A percentile compares a stretch with the other conserved stretches of the same genome.
These are phyloP conservation scores for Phytophthora fragariaefolia DNA, from an alignment of 352 stramenopile genomes.

Conservation along the genomic window DNA sequence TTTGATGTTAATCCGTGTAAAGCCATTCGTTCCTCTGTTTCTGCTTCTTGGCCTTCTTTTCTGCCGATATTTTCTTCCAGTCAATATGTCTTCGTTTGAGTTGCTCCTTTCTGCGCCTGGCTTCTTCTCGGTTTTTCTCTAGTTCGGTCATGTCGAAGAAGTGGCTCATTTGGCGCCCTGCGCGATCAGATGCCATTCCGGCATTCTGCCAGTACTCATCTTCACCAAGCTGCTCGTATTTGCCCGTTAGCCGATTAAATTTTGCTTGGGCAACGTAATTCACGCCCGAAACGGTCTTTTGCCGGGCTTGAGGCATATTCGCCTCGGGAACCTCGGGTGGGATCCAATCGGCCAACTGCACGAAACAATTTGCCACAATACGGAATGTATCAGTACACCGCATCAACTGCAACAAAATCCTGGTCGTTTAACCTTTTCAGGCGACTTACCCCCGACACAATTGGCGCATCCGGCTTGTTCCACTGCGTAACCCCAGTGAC, in stretches of 20 bases:
- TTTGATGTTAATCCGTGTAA: constrained; percentile 65
- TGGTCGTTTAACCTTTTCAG: not conserved
- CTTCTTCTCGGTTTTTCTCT: constrained; percentile 85
- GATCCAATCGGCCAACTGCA: constrained; percentile 80
- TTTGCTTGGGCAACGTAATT: constrained; percentile 76
- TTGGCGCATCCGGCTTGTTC: constrained; percentile 68
- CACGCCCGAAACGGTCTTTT: constrained; percentile 60
- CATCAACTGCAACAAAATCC: not conserved
- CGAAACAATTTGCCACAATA: constrained; percentile 4
- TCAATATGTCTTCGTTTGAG: constrained; percentile 88
- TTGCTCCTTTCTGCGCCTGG: constrained; percentile 74
- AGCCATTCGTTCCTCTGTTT: constrained; percentile 90
- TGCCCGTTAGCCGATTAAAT: constrained; percentile 82
- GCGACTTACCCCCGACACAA: constrained; percentile 73
- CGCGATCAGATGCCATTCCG: constrained; percentile 70
- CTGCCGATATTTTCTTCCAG: constrained; percentile 85
- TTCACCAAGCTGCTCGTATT: constrained; percentile 72
- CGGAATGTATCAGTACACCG: constrained; percentile 5
- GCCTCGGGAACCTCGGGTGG: constrained; percentile 54
- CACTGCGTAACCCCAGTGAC: constrained; percentile 82
- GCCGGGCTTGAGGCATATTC: constrained; percentile 14
- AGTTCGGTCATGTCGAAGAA: constrained; percentile 86
- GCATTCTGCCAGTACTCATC: constrained; percentile 72
- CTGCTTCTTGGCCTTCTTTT: constrained; percentile 89
- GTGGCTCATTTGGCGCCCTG: constrained; percentile 85